A percentile compares a stretch with the other conserved stretches of the same genome.
phyloP scores from a whole-genome alignment of 352 stramenopile species.

The Phytophthora capsici region DNA sequence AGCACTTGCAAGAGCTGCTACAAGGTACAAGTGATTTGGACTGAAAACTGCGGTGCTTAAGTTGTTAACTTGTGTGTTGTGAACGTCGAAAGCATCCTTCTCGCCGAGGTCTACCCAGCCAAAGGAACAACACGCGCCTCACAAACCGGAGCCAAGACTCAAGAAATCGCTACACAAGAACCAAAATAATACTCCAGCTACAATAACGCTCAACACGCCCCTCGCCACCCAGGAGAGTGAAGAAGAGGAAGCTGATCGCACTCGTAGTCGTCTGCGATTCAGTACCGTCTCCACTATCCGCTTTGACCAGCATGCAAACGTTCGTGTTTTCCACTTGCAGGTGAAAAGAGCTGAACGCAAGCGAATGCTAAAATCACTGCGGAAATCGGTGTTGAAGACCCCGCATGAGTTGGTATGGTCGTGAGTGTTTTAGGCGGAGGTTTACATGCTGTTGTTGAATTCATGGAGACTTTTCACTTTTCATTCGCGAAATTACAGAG shows the following conservation, averaged over 20 bases:
- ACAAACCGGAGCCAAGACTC: not conserved
- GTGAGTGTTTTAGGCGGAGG: not conserved
- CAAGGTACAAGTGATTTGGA: not conserved
- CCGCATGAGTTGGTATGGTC: not conserved
- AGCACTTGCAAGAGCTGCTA: conserved; percentile 17
- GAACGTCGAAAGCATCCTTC: not conserved
- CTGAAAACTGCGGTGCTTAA: not conserved
- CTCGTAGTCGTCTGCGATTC: conserved; percentile 7
- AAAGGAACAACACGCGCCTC: conserved; percentile 1
- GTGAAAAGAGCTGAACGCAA: not conserved
- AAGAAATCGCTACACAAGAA: not conserved
- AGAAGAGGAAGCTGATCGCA: not conserved
- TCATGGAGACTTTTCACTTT: not conserved
- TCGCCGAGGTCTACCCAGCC: conserved; percentile 2
- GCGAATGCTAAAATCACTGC: conserved; percentile 6
- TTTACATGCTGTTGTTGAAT: no score
- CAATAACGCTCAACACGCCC: not conserved
- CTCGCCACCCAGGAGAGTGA: not conserved
- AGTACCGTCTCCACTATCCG: conserved; percentile 7
- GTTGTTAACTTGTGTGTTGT: not conserved
- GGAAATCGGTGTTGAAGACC: conserved; percentile 14
- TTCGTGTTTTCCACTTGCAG: conserved; percentile 10
- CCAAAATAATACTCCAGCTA: not conserved
- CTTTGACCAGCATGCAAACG: conserved; percentile 7
- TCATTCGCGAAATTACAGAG: conserved; percentile 2